Evolutionary conservation across 2,329 filamentous ascomycete genomes (phyloP).

Genomic region (Macroventuria anomochaeta): DNA sequence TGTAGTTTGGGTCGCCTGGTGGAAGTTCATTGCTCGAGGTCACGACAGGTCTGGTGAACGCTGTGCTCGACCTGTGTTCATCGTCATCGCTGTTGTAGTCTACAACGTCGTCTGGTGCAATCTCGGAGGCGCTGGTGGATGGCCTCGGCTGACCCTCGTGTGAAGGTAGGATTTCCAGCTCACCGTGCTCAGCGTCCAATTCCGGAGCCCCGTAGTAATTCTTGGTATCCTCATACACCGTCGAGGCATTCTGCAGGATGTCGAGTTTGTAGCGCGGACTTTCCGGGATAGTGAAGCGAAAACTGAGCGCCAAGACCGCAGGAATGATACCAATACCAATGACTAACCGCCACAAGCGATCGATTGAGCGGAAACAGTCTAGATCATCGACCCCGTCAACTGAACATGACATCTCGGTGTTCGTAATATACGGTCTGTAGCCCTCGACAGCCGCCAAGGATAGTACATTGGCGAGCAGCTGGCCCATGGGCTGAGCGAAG

Average conservation of each 20-base stretch:
- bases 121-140: constrained; percentile 34
- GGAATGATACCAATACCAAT: constrained; percentile 48
- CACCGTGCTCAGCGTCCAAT: constrained; percentile 31
- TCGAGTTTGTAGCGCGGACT: constrained; percentile 50
- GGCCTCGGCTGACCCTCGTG: constrained; percentile 17
- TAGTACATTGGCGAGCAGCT: constrained; percentile 42
- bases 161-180: constrained; percentile 38
- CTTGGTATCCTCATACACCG: constrained; percentile 43
- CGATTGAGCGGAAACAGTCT: constrained; percentile 42
- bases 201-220: constrained; percentile 40
- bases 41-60: constrained; percentile 7
- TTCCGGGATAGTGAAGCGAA: constrained; percentile 52
- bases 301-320: constrained; percentile 42
- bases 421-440: constrained; percentile 35
- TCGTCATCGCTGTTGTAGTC: constrained; percentile 37
- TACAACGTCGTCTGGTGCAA: constrained; percentile 35
- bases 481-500: constrained; percentile 52
- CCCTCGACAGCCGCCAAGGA: constrained; percentile 38
- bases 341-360: constrained; percentile 50
- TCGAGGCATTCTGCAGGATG: constrained; percentile 45
- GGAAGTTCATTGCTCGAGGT: constrained; percentile 17
- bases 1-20: constrained; percentile 55
- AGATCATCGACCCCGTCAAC: constrained; percentile 29
- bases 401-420: constrained; percentile 19
- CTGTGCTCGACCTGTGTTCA: constrained; percentile 22